phyloP scores from a whole-genome alignment of 2,329 filamentous ascomycete genomes.

The Spiromastix sp. region DNA sequence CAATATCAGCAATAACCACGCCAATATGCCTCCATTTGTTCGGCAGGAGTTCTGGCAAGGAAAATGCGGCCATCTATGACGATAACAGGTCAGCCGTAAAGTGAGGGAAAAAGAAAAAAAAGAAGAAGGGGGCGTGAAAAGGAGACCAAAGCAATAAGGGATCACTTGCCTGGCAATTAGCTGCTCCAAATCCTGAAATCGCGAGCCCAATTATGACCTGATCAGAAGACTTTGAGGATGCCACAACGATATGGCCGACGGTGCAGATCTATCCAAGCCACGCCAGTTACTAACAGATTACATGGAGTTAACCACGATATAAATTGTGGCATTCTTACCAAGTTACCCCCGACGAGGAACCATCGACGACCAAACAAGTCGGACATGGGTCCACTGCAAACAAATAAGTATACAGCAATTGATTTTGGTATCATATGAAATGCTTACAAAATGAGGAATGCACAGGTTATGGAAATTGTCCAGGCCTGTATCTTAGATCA shows the following conservation, averaged over 20 bases:
- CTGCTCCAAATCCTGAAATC: constrained; percentile 35
- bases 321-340: constrained; percentile 12
- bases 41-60: constrained; percentile 38
- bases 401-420: constrained; percentile 1
- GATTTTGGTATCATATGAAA: background rate
- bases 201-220: constrained; percentile 31
- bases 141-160: background rate
- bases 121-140: background rate
- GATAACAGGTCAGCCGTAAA: background rate
- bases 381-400: constrained; percentile 30
- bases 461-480: constrained; percentile 30
- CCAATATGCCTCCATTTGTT: constrained; percentile 41
- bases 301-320: background rate
- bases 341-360: constrained; percentile 36
- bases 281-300: background rate
- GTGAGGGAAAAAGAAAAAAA: background rate
- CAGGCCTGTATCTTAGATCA: constrained; percentile 10
- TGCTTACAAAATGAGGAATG: constrained; percentile 9
- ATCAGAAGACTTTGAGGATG: constrained; percentile 29
- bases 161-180: constrained; percentile 30
- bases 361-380: constrained; percentile 39
- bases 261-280: constrained; percentile 19
- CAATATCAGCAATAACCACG: constrained; percentile 34
- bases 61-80: constrained; percentile 31
- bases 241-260: constrained; percentile 31